Conservation (phyloP, 768 basidiomycete species). For the Tricholoma flavovirens region DNA sequence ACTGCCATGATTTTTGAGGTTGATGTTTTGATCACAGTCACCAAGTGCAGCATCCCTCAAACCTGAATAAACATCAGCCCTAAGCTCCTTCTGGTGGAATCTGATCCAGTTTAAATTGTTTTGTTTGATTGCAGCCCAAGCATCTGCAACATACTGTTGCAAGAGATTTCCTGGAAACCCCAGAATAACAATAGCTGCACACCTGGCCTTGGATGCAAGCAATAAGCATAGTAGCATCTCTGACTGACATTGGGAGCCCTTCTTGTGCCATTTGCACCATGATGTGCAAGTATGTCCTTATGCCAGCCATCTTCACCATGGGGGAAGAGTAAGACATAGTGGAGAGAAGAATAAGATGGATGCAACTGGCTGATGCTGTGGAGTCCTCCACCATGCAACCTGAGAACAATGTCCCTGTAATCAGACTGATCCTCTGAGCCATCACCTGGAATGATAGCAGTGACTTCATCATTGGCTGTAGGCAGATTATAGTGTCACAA, state of each 20-base stretch:
- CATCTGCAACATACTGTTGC: constrained; percentile 40
- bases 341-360: too few relatives aligned
- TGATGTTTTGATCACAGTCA: constrained; percentile 8
- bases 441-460: too few relatives aligned
- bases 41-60: constrained; percentile 18
- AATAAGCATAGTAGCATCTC: constrained; percentile 23
- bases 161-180: constrained; percentile 35
- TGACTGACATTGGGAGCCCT: constrained; percentile 9
- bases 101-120: constrained; percentile 27
- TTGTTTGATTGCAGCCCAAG: constrained; percentile 40
- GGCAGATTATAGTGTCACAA: too few relatives aligned
- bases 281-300: constrained; percentile 12
- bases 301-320: too few relatives aligned
- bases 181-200: constrained; percentile 25
- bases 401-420: too few relatives aligned
- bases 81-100: too few relatives aligned
- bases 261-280: constrained; percentile 1
- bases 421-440: too few relatives aligned
- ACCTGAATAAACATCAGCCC: constrained; percentile 25
- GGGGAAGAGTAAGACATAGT: too few relatives aligned
- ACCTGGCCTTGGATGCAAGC: constrained; percentile 21
- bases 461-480: too few relatives aligned
- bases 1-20: too few relatives aligned
- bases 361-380: too few relatives aligned
- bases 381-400: too few relatives aligned